Conservation (phyloP, 345 rosid species). For the Eucalyptus leucophloia region DNA sequence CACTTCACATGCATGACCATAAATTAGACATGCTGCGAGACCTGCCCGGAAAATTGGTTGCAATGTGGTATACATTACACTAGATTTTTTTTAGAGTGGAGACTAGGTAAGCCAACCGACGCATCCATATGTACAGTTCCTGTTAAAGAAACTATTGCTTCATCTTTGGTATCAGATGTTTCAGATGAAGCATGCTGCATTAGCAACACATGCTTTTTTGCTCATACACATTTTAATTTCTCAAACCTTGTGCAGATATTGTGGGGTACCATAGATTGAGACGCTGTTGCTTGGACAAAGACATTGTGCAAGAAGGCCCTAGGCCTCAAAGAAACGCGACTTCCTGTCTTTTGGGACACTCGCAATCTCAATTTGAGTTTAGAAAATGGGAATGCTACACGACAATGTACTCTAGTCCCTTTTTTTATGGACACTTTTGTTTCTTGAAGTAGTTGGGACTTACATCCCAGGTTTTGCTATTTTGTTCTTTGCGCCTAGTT, state of each 20-base stretch:
- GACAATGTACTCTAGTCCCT: too few species aligned
- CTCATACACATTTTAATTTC: not conserved
- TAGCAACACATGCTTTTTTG: not conserved
- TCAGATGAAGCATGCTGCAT: not conserved
- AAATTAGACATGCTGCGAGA: not conserved
- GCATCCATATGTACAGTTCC: not conserved
- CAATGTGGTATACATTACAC: not conserved
- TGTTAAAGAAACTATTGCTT: not conserved
- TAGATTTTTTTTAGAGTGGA: not conserved
- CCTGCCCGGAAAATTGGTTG: not conserved
- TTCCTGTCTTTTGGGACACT: too few species aligned
- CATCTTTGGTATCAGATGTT: not conserved
- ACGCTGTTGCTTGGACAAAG: not conserved
- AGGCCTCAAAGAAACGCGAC: too few species aligned
- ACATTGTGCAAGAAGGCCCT: not conserved
- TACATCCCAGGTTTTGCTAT: too few species aligned
- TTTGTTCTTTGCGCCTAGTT: too few species aligned
- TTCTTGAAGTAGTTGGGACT: too few species aligned
- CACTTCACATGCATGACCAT: not conserved
- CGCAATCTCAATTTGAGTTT: too few species aligned
- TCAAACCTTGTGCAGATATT: not conserved
- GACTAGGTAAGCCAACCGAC: not conserved
- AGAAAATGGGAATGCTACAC: too few species aligned
- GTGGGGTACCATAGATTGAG: not conserved
- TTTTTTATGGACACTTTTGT: too few species aligned